Conservation (phyloP, 2,329 filamentous ascomycete genomes). For the Sclerotinia minor region DNA sequence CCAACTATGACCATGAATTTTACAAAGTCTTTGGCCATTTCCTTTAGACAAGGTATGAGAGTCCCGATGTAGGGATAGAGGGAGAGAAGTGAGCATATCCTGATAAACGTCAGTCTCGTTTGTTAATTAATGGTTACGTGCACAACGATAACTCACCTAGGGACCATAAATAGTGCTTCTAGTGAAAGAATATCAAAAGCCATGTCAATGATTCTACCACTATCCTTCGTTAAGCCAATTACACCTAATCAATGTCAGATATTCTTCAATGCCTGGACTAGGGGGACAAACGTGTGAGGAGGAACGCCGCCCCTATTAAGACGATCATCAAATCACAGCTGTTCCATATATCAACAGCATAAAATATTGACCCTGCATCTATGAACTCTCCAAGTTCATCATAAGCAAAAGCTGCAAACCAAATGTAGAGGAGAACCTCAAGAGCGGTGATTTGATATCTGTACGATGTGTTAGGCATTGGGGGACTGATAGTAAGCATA, state of each 20-base stretch:
- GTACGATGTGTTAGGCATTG: not conserved
- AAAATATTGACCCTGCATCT: slow-evolving; percentile 85
- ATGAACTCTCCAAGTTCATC: slow-evolving; percentile 83
- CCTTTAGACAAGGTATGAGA: slow-evolving; percentile 84
- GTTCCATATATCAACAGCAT: slow-evolving; percentile 81
- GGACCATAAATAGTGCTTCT: slow-evolving; percentile 86
- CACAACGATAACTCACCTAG: slow-evolving; percentile 49
- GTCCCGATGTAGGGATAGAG: slow-evolving; percentile 90
- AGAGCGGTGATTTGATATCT: slow-evolving; percentile 60
- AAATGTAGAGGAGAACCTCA: slow-evolving; percentile 77
- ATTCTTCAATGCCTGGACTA: not conserved
- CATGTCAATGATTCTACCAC: slow-evolving; percentile 66
- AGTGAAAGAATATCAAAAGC: slow-evolving; percentile 88
- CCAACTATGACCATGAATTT: slow-evolving; percentile 79
- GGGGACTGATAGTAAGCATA: not conserved
- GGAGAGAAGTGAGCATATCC: slow-evolving; percentile 83
- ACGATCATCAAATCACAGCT: slow-evolving; percentile 74
- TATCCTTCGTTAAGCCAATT: slow-evolving; percentile 62
- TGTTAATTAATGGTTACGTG: not conserved
- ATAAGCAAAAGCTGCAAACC: slow-evolving; percentile 84
- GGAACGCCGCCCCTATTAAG: slow-evolving; percentile 68
- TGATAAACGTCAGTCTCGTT: slow-evolving; percentile 39
- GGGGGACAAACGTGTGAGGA: slow-evolving; percentile 63
- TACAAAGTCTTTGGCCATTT: slow-evolving; percentile 90
- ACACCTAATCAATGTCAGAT: slow-evolving; percentile 51